phyloP scores from a whole-genome alignment of 1,139 yeast genomes.

The Taphrina confusa region DNA sequence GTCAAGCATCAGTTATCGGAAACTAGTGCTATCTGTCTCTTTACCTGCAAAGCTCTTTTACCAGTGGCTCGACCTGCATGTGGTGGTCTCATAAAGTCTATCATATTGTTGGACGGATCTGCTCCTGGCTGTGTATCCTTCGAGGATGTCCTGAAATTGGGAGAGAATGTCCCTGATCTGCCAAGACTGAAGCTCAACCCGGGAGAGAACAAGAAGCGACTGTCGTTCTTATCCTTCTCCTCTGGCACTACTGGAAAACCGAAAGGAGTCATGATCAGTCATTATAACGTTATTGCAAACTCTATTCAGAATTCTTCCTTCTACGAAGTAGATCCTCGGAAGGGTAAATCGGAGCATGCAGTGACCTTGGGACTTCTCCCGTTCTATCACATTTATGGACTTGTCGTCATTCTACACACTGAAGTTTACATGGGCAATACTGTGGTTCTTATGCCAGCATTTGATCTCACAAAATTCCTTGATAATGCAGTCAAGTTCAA shows the following conservation, averaged over 20 bases:
- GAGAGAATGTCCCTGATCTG: slow-evolving; percentile 27
- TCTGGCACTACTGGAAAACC: slow-evolving; percentile 68
- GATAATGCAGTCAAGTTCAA: slow-evolving; percentile 43
- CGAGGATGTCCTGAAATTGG: slow-evolving; percentile 40
- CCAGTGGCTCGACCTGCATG: slow-evolving; percentile 40
- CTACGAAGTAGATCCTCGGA: slow-evolving; percentile 22
- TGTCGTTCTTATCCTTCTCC: slow-evolving; percentile 56
- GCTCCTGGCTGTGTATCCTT: slow-evolving; percentile 36
- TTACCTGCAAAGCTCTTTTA: slow-evolving; percentile 42
- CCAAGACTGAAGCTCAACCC: slow-evolving; percentile 40
- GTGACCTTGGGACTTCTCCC: slow-evolving; percentile 32
- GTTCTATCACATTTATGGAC: slow-evolving; percentile 34
- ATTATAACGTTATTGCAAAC: slow-evolving; percentile 45
- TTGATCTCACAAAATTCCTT: slow-evolving; percentile 41
- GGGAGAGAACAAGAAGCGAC: slow-evolving; percentile 41
- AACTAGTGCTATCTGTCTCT: slow-evolving; percentile 43
- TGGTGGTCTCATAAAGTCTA: slow-evolving; percentile 42
- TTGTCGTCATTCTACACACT: slow-evolving; percentile 36
- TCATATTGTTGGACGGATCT: slow-evolving; percentile 28
- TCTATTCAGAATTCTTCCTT: slow-evolving; percentile 38
- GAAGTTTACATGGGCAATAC: slow-evolving; percentile 29
- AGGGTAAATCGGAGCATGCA: slow-evolving; percentile 13
- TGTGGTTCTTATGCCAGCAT: slow-evolving; percentile 26
- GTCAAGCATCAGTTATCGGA: slow-evolving; percentile 46
- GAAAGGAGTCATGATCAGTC: slow-evolving; percentile 63